A percentile compares a stretch with the other conserved stretches of the same genome.
phyloP scores from a whole-genome alignment of 192 early-diverging fungal genomes.

The Umbelopsis vinacea region DNA sequence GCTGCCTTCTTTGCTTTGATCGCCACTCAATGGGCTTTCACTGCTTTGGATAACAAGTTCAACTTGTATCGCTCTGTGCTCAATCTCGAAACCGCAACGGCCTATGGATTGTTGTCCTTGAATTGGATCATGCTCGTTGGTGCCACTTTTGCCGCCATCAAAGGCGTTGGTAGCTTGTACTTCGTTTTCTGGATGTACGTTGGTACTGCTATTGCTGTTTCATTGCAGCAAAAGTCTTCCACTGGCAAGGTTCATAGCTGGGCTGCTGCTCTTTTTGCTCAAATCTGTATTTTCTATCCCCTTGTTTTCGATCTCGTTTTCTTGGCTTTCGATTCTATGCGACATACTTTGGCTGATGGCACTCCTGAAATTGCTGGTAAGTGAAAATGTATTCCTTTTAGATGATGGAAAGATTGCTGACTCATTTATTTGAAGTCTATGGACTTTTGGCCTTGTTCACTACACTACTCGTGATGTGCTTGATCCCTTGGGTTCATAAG shows the following conservation, averaged over 20 bases:
- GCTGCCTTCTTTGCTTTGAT: conserved; percentile 27
- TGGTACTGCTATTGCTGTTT: conserved; percentile 38
- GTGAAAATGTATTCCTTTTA: background rate
- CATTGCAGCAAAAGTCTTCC: background rate
- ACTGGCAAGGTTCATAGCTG: background rate
- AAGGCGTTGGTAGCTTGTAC: conserved; percentile 45
- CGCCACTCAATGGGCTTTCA: conserved; percentile 7
- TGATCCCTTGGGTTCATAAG: conserved; percentile 52
- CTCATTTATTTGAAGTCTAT: conserved; percentile 41
- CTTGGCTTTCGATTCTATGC: conserved; percentile 47
- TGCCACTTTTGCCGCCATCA: conserved; percentile 32
- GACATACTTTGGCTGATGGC: conserved; percentile 57
- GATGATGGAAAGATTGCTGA: background rate
- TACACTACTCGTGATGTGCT: conserved; percentile 43
- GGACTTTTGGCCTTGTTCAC: conserved; percentile 40
- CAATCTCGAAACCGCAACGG: background rate
- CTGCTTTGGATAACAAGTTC: background rate
- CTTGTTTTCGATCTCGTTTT: conserved; percentile 49
- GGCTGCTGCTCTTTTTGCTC: conserved; percentile 26
- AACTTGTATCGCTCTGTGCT: background rate
- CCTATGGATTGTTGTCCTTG: conserved; percentile 44
- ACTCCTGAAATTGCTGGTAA: conserved; percentile 54
- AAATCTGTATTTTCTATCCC: conserved; percentile 34
- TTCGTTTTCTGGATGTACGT: conserved; percentile 44
- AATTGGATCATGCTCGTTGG: conserved; percentile 48